phyloP scores from a whole-genome alignment of 192 early-diverging fungal genomes.

The Martensiomyces pterosporus region DNA sequence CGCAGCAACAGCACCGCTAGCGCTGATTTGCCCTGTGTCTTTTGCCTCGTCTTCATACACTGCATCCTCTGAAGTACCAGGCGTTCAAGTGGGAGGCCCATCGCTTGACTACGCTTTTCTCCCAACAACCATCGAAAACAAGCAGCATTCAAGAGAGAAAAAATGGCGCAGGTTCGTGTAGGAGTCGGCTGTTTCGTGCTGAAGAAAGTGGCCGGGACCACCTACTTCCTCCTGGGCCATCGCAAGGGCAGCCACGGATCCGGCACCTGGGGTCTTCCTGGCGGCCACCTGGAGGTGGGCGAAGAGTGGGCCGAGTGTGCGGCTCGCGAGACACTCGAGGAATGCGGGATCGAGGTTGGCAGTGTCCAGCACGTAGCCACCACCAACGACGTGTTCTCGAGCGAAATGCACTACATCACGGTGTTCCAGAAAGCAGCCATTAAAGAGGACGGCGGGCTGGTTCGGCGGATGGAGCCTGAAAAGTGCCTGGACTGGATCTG shows the following conservation, averaged over 20 bases:
- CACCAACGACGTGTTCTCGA: conserved; percentile 7
- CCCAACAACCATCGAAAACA: too few relatives aligned
- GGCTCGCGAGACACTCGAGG: conserved; percentile 11
- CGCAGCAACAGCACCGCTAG: too few relatives aligned
- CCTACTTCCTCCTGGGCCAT: conserved; percentile 13
- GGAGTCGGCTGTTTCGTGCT: conserved; percentile 33
- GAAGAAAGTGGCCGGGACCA: conserved; percentile 12
- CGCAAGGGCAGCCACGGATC: conserved; percentile 13
- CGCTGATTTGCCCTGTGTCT: too few relatives aligned
- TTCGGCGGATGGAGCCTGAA: conserved; percentile 16
- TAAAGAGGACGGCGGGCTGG: neutral
- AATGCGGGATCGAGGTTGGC: conserved; percentile 1
- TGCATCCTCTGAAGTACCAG: too few relatives aligned
- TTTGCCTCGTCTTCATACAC: too few relatives aligned
- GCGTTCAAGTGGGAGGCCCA: too few relatives aligned
- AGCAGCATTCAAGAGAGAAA: too few relatives aligned
- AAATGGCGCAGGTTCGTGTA: neutral
- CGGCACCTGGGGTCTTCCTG: conserved; percentile 13
- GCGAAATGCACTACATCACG: conserved; percentile 7
- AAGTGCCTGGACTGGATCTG: conserved; percentile 15
- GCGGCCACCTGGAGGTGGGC: conserved; percentile 19
- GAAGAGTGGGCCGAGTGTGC: conserved; percentile 10
- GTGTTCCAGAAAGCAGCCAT: conserved; percentile 1
- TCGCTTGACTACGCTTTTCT: too few relatives aligned
- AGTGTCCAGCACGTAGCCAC: neutral